These are phyloP conservation scores for Cladophialophora chaetospira DNA, from an alignment of 2,329 filamentous ascomycete species.

Conservation along the genomic window DNA sequence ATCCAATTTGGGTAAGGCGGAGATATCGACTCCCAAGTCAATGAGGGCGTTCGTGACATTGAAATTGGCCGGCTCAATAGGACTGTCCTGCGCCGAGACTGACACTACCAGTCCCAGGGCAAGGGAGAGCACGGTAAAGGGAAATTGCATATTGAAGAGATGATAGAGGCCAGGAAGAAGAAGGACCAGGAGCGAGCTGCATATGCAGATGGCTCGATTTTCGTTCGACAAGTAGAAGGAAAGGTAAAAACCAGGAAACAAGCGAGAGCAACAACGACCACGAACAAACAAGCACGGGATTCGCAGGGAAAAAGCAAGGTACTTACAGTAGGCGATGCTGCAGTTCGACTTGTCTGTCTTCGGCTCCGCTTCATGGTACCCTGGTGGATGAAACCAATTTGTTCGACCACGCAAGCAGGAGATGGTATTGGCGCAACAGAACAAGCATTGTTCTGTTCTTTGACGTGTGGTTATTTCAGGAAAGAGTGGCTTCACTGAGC, in stretches of 20 bases:
- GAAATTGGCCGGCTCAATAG: constrained; percentile 22
- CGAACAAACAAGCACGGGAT: background rate
- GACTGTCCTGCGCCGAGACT: constrained; percentile 4
- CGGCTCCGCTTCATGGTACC: background rate
- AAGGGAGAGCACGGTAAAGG: constrained; percentile 1
- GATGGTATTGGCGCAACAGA: background rate
- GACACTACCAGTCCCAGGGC: constrained; percentile 2
- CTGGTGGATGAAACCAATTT: background rate
- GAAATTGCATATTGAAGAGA: constrained; percentile 16
- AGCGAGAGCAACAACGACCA: background rate
- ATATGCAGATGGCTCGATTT: background rate
- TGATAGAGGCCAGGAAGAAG: background rate
- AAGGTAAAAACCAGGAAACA: too few species aligned
- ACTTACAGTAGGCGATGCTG: background rate
- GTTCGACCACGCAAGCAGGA: background rate
- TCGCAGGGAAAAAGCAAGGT: background rate
- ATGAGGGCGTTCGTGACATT: constrained; percentile 24
- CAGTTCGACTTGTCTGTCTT: background rate
- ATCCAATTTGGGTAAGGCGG: constrained; percentile 12
- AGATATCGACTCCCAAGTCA: constrained; percentile 16
- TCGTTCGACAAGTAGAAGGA: background rate
- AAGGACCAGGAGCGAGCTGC: background rate
- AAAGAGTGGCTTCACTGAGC: too few species aligned
- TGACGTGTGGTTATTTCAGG: too few species aligned
- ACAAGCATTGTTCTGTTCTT: too few species aligned